Base-by-base conservation (phyloP, 164 flowering plant species). In the Magnolia sinica region DNA sequence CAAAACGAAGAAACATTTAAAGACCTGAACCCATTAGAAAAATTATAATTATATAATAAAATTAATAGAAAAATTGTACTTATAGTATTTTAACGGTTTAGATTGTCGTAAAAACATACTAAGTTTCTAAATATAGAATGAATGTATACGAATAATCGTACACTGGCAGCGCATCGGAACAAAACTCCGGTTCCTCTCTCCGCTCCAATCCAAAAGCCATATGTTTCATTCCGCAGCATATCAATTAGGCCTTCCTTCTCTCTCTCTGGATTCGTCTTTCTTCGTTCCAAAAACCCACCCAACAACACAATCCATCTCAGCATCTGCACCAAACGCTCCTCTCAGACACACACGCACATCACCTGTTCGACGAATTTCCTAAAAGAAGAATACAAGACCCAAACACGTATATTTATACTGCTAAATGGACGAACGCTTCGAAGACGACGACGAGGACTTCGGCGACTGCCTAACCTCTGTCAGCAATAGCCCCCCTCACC, bases 401-500 rank as follows among this genome's bases (percentile, higher is more conserved):
- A 22, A 20, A 64, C 10, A 64, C 24, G 27, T 11, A 64, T 11
- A n/a, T 64, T n/a, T 8, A 64, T 8, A 18, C 24, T 8, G 68
- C 24, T 7, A 64, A 64, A 64, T n/a, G 27, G 68, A n/a, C 9
- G 68, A 8, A 64, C 68, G 23, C 31, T 19, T 68, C 67, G 68
- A 61, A 10, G 58, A 64, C 16, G 77, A 67, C 64, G 73, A 68
- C 45, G 77, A 75, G 13, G 55, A 70, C 58, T 70, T 19, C 49
- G 75, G 73, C 13, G 86, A 86, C 22, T 84, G 83, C 0, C 51
- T 89, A 23, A 50, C 78, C 49, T 14, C 84, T 7, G 71, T 84
- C 9, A 74, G 14, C 64, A 59, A 68, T 27, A 24, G 49, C 1
- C 80, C 81, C 9, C 74, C 82, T 0, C 82, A 64, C 22, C 81